Evolutionary conservation across 2,329 filamentous ascomycete genomes (phyloP), one percentile per base, ranked within the genome.

Genomic region (Diaporthe citri): DNA sequence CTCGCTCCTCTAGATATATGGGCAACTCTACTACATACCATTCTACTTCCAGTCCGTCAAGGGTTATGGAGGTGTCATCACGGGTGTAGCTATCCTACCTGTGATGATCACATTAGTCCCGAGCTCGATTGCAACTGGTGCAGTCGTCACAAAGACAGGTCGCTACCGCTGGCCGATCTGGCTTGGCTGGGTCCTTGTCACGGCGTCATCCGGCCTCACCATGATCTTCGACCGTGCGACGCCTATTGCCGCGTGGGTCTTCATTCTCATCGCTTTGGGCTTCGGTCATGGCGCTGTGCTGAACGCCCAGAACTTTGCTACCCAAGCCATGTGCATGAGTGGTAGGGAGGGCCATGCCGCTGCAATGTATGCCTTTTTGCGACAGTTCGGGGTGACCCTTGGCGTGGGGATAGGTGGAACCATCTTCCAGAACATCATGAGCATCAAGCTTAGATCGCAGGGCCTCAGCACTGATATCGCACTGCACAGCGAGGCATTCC

Each of bases 11-110:
- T 52, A 71, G 51, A 75, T 76, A 36, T 76, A 74, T 13, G 43
- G 70, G 17, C 52, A 75, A 39, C 70, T 76, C 4, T 78, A 77
- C 46, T 77, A 78, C 43, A 36, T 78, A 15, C 74, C 78, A 2
- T 74, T 79, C 9, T 80, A 78, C 57, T 80, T 79, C 72, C 69
- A 75, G 28, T 71, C 75, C 10, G 74, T 80, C 10, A 77, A 77
- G 56, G 51, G 48, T 7, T 79, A 73, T 66, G 73, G 41, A 1
- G 69, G 70, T 12, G 51, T 77, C 39, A 9, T 75, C 0, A 76
- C 78, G 1, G 74, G 78, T 22, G 12, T 79, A 13, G 59, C 75
- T 46, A 73, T 78, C 8, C 74, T 80, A 20, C 77, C 76, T 1
- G 71, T 76, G 10, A 76, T 77, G 39, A 57, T 77, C 28, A 62